These are phyloP conservation scores for Thymus quinquecostatus DNA, from an alignment of 257 asterid genomes.

Conservation along the genomic window DNA sequence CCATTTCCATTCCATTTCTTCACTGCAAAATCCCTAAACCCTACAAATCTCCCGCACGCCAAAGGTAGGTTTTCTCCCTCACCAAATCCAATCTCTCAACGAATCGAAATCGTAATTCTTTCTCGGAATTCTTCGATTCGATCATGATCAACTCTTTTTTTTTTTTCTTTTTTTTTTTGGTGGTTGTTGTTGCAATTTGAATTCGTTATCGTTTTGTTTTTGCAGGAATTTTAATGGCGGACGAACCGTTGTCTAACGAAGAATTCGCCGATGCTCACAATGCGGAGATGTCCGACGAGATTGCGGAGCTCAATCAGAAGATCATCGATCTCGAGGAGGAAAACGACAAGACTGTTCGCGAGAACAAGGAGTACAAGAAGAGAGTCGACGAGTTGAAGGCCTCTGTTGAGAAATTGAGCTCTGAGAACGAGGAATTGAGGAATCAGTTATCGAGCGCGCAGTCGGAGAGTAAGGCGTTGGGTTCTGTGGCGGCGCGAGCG, in stretches of 20 bases:
- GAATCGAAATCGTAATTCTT: background rate
- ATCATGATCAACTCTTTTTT: background rate
- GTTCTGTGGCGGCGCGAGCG: slow-evolving; percentile 61
- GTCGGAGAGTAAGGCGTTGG: slow-evolving; percentile 47
- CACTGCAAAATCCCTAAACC: slow-evolving; percentile 6
- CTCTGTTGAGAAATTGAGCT: slow-evolving; percentile 38
- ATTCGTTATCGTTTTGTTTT: background rate
- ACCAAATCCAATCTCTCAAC: background rate
- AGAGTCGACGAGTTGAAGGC: slow-evolving; percentile 50
- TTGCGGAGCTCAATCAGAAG: slow-evolving; percentile 45
- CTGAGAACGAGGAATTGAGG: slow-evolving; percentile 45
- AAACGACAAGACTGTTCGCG: slow-evolving; percentile 41
- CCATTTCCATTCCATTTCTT: background rate
- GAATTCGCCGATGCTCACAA: slow-evolving; percentile 51
- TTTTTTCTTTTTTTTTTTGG: background rate
- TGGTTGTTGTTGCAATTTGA: no score
- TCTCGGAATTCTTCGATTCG: background rate
- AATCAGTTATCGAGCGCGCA: slow-evolving; percentile 42
- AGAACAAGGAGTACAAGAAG: slow-evolving; percentile 46
- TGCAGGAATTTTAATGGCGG: slow-evolving; percentile 56
- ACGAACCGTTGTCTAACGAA: slow-evolving; percentile 48
- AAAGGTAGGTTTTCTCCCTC: slow-evolving; percentile 7
- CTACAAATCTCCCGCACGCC: slow-evolving; percentile 20
- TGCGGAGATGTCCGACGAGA: slow-evolving; percentile 53
- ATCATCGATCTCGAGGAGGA: slow-evolving; percentile 55